A percentile compares a stretch with the other conserved stretches of the same genome.
These are phyloP conservation scores for Batkoa obscura DNA, from an alignment of 371 early-diverging fungal genomes.

Conservation along the genomic window DNA sequence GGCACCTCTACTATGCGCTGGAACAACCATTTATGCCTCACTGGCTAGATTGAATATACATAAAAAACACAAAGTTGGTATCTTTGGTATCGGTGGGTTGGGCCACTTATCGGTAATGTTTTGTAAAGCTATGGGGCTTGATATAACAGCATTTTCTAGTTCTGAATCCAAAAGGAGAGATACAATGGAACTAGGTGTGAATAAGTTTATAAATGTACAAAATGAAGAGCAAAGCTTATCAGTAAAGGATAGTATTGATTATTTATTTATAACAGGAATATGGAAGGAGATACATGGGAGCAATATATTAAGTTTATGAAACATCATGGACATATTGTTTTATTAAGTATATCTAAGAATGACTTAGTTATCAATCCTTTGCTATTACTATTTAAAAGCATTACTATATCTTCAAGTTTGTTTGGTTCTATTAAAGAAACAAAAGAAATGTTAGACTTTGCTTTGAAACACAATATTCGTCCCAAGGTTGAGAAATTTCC, in stretches of 20 bases:
- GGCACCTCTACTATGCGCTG: constrained; percentile 41
- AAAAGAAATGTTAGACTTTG: too few species aligned
- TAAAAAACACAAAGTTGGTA: constrained; percentile 30
- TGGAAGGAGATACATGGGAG: too few species aligned
- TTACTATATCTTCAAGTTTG: too few species aligned
- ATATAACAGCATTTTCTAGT: constrained; percentile 46
- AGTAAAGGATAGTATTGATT: constrained; percentile 16
- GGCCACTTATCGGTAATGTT: constrained; percentile 51
- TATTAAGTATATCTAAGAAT: too few species aligned
- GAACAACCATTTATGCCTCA: constrained; percentile 42
- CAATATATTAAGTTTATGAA: too few species aligned
- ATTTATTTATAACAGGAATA: constrained; percentile 17
- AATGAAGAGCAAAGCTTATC: constrained; percentile 13
- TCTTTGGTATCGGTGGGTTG: constrained; percentile 54
- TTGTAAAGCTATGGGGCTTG: constrained; percentile 30
- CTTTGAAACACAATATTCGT: too few species aligned
- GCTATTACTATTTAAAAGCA: too few species aligned
- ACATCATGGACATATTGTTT: too few species aligned
- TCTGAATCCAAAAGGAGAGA: constrained; percentile 33
- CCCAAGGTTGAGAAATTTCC: too few species aligned
- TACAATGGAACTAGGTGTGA: constrained; percentile 43
- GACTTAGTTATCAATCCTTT: too few species aligned
- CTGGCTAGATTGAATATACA: constrained; percentile 28
- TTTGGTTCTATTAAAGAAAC: too few species aligned
- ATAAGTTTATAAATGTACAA: constrained; percentile 19